Conservation (phyloP, 2,329 filamentous ascomycete genomes). For the Alternaria ventricosa region DNA sequence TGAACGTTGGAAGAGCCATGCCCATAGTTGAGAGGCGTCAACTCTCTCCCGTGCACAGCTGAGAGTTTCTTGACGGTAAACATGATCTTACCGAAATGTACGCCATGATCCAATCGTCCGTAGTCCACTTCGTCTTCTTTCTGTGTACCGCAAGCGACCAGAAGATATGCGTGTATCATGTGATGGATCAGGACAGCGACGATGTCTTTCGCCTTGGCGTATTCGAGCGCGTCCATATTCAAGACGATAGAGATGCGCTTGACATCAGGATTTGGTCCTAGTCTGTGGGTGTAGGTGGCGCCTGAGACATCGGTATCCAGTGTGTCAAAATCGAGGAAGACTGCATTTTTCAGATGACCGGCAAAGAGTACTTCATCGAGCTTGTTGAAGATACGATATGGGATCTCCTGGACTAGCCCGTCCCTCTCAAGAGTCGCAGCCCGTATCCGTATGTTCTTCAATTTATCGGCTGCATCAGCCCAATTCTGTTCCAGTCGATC, state of each 20-base stretch:
- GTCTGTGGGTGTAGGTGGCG: conserved; percentile 44
- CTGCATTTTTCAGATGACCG: conserved; percentile 46
- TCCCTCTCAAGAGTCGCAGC: conserved; percentile 22
- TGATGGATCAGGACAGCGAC: conserved; percentile 52
- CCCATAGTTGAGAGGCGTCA: conserved; percentile 46
- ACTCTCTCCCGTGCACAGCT: conserved; percentile 29
- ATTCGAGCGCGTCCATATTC: conserved; percentile 30
- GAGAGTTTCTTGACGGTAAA: conserved; percentile 46
- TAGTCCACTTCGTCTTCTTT: conserved; percentile 41
- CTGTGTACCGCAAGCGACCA: conserved; percentile 51
- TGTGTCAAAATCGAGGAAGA: conserved; percentile 42
- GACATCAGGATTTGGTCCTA: conserved; percentile 28
- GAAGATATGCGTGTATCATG: conserved; percentile 56
- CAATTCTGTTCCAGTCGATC: conserved; percentile 35
- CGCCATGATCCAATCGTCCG: conserved; percentile 46
- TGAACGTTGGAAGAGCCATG: conserved; percentile 12
- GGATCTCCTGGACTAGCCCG: conserved; percentile 27
- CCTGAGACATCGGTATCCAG: conserved; percentile 41
- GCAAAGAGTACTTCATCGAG: conserved; percentile 48
- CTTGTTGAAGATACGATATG: conserved; percentile 46
- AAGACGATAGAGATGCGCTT: conserved; percentile 48
- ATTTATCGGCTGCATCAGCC: conserved; percentile 21
- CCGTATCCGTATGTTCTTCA: conserved; percentile 24
- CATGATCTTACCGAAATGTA: conserved; percentile 52
- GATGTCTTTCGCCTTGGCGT: conserved; percentile 40